Conservation (phyloP, 2,329 filamentous ascomycete genomes). For the Raffaelea arxii region DNA sequence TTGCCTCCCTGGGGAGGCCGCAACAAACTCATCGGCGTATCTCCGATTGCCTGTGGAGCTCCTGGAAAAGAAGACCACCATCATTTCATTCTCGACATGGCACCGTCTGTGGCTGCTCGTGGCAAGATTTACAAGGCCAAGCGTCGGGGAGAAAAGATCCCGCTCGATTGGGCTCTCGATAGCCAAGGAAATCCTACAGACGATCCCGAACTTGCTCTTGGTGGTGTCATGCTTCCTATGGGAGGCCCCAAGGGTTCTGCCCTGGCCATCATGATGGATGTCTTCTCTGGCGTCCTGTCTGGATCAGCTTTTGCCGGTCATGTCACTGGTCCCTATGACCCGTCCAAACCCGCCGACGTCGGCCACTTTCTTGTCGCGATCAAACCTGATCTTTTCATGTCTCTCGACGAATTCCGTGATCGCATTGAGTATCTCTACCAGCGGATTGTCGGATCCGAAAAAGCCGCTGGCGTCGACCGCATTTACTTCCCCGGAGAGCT, state of each 20-base stretch:
- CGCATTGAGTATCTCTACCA: slow-evolving; percentile 17
- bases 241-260: slow-evolving; percentile 53
- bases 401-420: slow-evolving; percentile 38
- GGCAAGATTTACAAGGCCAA: slow-evolving; percentile 17
- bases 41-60: slow-evolving; percentile 38
- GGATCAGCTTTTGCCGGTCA: slow-evolving; percentile 49
- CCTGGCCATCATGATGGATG: slow-evolving; percentile 52
- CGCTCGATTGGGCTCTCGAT: slow-evolving; percentile 16
- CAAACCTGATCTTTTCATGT: slow-evolving; percentile 44
- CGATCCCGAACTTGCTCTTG: slow-evolving; percentile 14
- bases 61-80: slow-evolving; percentile 47
- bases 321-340: slow-evolving; percentile 42
- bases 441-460: slow-evolving; percentile 10
- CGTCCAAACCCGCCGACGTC: slow-evolving; percentile 39
- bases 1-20: slow-evolving; percentile 23
- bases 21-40: slow-evolving; percentile 20
- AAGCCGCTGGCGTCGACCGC: slow-evolving; percentile 9
- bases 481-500: slow-evolving; percentile 10
- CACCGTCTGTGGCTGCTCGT: slow-evolving; percentile 15
- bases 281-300: slow-evolving; percentile 49
- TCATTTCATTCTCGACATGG: slow-evolving; percentile 17
- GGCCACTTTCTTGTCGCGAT: slow-evolving; percentile 46
- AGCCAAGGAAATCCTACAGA: slow-evolving; percentile 14
- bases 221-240: slow-evolving; percentile 29
- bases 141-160: slow-evolving; percentile 16